Conservation (phyloP, 2,329 filamentous ascomycete species). For the Xylaria sp. region DNA sequence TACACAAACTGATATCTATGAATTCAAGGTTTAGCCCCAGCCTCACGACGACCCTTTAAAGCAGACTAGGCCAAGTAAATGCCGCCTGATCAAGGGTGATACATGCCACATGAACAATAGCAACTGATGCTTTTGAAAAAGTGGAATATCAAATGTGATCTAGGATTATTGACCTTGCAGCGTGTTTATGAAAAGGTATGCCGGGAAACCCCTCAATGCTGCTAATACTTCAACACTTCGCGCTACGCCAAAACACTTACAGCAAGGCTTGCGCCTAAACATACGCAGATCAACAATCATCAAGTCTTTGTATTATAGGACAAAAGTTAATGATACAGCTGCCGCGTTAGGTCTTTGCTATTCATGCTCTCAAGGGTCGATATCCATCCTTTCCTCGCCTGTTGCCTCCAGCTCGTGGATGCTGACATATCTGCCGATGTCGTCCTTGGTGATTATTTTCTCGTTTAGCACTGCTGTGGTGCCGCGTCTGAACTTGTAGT, state of each 20-base stretch:
- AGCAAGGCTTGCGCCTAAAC: background rate
- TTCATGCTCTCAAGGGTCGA: conserved; percentile 63
- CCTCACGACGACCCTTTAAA: background rate
- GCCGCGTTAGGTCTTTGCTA: conserved; percentile 13
- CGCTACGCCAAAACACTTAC: background rate
- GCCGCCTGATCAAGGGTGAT: background rate
- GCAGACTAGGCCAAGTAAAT: background rate
- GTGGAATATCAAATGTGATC: background rate
- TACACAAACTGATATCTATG: background rate
- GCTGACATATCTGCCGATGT: conserved; percentile 92
- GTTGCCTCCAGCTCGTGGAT: conserved; percentile 81
- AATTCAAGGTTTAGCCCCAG: background rate
- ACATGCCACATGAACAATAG: background rate
- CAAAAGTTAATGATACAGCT: conserved; percentile 37
- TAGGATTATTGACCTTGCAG: background rate
- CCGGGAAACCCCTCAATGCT: background rate
- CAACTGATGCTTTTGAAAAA: background rate
- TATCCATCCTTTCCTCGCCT: conserved; percentile 75
- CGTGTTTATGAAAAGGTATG: background rate
- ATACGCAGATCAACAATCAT: conserved; percentile 6
- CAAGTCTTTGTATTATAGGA: conserved; percentile 37
- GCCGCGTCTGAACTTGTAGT: conserved; percentile 88
- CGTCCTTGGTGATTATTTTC: conserved; percentile 93
- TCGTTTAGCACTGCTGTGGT: conserved; percentile 97
- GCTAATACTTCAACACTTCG: background rate